Base-by-base conservation (phyloP, 805 yeast genomes). In the Candida insectalens region DNA sequence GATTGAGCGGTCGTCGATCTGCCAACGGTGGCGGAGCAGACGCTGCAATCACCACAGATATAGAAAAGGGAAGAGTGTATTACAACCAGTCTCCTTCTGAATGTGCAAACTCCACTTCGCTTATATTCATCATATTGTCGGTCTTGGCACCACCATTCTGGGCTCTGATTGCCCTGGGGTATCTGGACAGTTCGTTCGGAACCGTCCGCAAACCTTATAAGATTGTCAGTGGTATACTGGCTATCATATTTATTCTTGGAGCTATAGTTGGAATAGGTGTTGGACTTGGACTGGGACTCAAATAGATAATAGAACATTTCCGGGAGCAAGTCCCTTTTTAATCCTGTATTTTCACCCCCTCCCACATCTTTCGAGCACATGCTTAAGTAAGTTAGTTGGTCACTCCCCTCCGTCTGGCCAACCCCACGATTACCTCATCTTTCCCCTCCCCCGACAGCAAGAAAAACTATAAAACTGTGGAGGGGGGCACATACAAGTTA, bases 81-180 rank as follows among this genome's bases (percentile, higher is more conserved):
- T 10, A 21, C 9, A 21, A 21, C 23, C 23, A 21, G n/a, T n/a
- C n/a, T 21, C n/a, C n/a, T 15, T 14, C 14, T 29, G 13, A 9
- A 17, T 47, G 52, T 28, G 33, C 49, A 3, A 29, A 35, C 7
- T 12, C 30, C 1, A 39, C 36, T 6, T 53, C 53, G 1, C 16
- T 44, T 6, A 5, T 46, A 2, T 34, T 51, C 8, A 21, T 55
- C 2, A 21, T 47, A 3, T 14, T 43, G 12, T 45, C 55, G 4
- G 30, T 47, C 15, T 9, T 55, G 12, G 47, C 47, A 12, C 59
- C 59, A 9, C 57, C 60, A 6, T 44, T 55, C 27, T 49, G 51
- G 48, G 36, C 51, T 6, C 27, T 54, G 8, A 48, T 54, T 10
- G 42, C 49, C 2, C 36, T 40, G 2, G 60, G 60, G 7, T 44